Base-by-base conservation (phyloP, 2,329 filamentous ascomycete species). In the Lomentospora prolificans region DNA sequence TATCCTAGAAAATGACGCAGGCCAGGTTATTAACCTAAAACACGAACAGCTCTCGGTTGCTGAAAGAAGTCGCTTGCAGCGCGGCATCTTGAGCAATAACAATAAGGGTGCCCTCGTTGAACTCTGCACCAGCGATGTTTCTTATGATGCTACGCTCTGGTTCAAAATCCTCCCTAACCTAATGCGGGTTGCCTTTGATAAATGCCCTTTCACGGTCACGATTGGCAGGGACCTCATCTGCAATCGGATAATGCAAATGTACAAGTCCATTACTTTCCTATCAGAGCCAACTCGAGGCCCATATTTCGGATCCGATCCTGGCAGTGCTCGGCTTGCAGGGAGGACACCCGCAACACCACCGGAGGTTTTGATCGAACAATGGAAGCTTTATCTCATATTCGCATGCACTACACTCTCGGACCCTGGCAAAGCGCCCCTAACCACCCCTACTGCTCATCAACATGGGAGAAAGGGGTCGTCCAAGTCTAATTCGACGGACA, bases 91-190 rank as follows among this genome's bases (percentile, higher is more conserved):
- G 62, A 90, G 87, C 66, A 89, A 84, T 65, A 89, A 90, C 62
- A 85, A 85, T 50, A 86, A 91, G 63, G 91, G 89, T 60, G 92
- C 90, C 2, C 74, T 99, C 17, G 87, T 97, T 31, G 92, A 97
- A 66, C 80, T 99, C 24, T 97, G 94, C 70, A 92, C 90, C 62
- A 97, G 94, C 70, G 94, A 97, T 62, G 84, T 94, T 25, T 90
- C 90, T 0, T 96, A 97, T 64, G 94, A 99, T 66, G 86, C 90
- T 2, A 95, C 91, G 0, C 73, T 99, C 10, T 99, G 94, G 94
- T 95, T 94, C 72, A 99, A 97, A 66, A 86, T 97, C 17, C 99
- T 99, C 64, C 95, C 94, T 3, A 97, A 96, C 64, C 78, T 99
- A 30, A 88, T 99, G 57, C 84, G 90, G 9, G 86, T 95, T 61